phyloP scores from a whole-genome alignment of 2,329 filamentous ascomycete species.

The Pseudocercospora musae region DNA sequence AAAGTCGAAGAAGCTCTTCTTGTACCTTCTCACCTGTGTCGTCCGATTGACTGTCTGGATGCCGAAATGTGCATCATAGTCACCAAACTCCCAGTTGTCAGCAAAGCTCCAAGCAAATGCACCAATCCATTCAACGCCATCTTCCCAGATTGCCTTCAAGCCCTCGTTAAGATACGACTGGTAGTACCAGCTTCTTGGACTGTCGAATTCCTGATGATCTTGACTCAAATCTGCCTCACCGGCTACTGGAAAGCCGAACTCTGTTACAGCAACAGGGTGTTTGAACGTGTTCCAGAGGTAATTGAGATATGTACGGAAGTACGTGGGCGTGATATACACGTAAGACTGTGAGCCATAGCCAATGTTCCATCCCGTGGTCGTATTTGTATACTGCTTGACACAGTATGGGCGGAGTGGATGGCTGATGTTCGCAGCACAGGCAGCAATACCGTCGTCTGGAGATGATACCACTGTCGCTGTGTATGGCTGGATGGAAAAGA shows the following conservation, averaged over 20 bases:
- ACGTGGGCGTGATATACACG: conserved; percentile 55
- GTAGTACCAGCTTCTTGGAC: conserved; percentile 35
- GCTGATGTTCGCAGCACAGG: conserved; percentile 35
- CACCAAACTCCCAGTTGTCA: conserved; percentile 48
- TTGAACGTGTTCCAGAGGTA: conserved; percentile 60
- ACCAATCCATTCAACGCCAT: conserved; percentile 35
- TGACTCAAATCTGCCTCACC: not conserved
- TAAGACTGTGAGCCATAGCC: conserved; percentile 49
- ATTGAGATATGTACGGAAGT: conserved; percentile 54
- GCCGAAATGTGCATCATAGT: conserved; percentile 51
- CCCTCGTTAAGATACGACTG: conserved; percentile 43
- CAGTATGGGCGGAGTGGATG: conserved; percentile 28
- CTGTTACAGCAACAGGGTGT: conserved; percentile 38
- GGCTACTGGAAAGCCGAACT: conserved; percentile 38
- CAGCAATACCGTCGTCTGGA: conserved; percentile 21
- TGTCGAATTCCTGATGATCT: not conserved
- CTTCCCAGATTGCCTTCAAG: conserved; percentile 31
- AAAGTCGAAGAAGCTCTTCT: conserved; percentile 39
- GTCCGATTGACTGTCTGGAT: conserved; percentile 49
- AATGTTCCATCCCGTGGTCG: conserved; percentile 33
- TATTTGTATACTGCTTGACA: conserved; percentile 32
- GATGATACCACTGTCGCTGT: conserved; percentile 16
- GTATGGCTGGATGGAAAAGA: conserved; percentile 20
- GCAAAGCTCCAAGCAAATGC: conserved; percentile 24
- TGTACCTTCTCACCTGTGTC: conserved; percentile 37